A percentile compares a stretch with the other conserved stretches of the same genome.
Evolutionary conservation across 2,329 filamentous ascomycete genomes (phyloP).

Genomic region (Fusarium annulatum): DNA sequence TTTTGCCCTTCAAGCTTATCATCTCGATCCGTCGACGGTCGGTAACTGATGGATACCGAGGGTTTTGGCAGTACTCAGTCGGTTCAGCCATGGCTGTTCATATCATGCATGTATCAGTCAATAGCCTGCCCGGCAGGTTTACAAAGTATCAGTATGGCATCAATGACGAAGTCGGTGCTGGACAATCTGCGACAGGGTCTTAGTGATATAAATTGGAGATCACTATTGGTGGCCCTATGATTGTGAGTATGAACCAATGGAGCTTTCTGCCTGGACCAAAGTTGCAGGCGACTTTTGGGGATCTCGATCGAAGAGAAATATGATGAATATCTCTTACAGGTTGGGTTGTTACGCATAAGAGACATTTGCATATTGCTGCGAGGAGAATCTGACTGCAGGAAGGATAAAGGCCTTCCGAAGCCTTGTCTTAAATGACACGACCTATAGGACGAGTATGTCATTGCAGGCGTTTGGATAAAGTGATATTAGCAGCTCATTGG

Average conservation of each 20-base stretch:
- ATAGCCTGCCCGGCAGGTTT: background rate
- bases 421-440: background rate
- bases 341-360: background rate
- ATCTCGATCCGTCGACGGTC: background rate
- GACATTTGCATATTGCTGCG: background rate
- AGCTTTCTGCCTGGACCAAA: background rate
- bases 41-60: constrained; percentile 16
- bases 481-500: background rate
- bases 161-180: constrained; percentile 15
- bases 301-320: constrained; percentile 18
- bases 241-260: background rate
- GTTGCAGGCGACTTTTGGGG: background rate
- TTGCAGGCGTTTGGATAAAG: background rate
- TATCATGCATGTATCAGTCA: background rate
- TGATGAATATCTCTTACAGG: constrained; percentile 6
- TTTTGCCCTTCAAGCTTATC: background rate
- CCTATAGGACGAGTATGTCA: background rate
- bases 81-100: background rate
- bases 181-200: background rate
- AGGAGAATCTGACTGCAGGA: background rate
- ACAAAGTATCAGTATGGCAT: constrained; percentile 5
- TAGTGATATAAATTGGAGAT: background rate
- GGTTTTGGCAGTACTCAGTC: background rate
- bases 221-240: background rate
- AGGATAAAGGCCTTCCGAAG: background rate